phyloP scores from a whole-genome alignment of 148 eudicot genomes.

The Euryodendron excelsum region DNA sequence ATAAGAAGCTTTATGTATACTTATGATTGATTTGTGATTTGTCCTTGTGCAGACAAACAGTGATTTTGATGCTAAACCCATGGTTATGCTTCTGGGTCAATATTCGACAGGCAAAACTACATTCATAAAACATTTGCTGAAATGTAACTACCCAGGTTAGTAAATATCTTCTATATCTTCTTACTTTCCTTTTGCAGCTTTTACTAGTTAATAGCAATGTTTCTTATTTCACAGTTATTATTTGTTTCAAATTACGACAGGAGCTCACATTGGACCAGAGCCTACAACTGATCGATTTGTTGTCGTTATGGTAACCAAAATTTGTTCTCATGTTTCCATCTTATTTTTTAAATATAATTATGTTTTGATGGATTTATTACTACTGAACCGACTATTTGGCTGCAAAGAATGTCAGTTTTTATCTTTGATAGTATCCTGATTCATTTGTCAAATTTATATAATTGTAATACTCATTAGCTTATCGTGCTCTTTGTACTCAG shows the following conservation, averaged over 20 bases:
- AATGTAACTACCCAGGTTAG: conserved; percentile 87
- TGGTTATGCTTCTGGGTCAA: conserved; percentile 99
- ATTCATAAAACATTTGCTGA: conserved; percentile 83
- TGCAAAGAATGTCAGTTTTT: no score
- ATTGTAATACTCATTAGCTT: neutral
- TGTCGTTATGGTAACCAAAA: conserved; percentile 74
- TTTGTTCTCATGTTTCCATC: neutral
- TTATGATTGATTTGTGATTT: conserved; percentile 4
- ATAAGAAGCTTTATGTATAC: neutral
- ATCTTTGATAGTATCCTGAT: neutral
- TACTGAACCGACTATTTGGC: neutral
- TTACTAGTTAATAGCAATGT: neutral
- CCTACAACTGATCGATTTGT: conserved; percentile 97
- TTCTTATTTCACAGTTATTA: neutral
- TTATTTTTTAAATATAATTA: neutral
- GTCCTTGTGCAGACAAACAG: conserved; percentile 57
- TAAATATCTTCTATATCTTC: neutral
- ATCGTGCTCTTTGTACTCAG: conserved; percentile 20
- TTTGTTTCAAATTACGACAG: conserved; percentile 29
- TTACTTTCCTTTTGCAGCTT: neutral
- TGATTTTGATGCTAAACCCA: conserved; percentile 94
- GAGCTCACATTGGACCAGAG: conserved; percentile 99
- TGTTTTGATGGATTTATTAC: neutral
- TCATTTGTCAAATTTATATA: neutral
- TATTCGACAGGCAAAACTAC: conserved; percentile 99